Percentiles rank a stretch among this genome's conserved stretches.
phyloP scores from a whole-genome alignment of 805 yeast genomes.

The Ogataea methylovora region DNA sequence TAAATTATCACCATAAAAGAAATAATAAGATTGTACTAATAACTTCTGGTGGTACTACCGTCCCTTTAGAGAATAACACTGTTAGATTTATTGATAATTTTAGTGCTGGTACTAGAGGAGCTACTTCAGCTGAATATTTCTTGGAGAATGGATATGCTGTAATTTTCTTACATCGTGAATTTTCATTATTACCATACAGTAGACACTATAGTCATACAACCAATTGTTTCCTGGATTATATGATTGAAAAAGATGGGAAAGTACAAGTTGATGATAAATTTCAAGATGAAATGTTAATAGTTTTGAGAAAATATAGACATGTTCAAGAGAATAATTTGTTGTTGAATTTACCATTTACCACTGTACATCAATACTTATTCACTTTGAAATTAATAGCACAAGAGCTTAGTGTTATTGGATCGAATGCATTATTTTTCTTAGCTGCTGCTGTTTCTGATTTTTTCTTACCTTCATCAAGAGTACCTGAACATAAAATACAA shows the following conservation, averaged over 20 bases:
- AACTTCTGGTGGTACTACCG: conserved; percentile 97
- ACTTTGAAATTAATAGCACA: conserved; percentile 65
- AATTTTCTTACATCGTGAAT: conserved; percentile 86
- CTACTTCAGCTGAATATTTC: conserved; percentile 90
- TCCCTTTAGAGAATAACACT: conserved; percentile 93
- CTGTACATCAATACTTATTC: conserved; percentile 89
- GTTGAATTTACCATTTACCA: conserved; percentile 82
- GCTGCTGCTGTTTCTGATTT: conserved; percentile 99
- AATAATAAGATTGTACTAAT: conserved; percentile 63
- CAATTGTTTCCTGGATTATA: conserved; percentile 77
- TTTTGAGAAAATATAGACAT: conserved; percentile 44
- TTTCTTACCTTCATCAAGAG: conserved; percentile 75
- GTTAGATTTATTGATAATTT: conserved; percentile 96
- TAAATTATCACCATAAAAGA: conserved; percentile 41
- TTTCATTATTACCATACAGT: conserved; percentile 87
- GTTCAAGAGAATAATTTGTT: conserved; percentile 46
- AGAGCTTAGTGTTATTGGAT: conserved; percentile 45
- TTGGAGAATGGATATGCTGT: conserved; percentile 85
- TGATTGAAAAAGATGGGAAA: conserved; percentile 44
- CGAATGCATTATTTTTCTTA: conserved; percentile 66
- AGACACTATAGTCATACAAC: conserved; percentile 82
- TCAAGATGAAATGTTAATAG: conserved; percentile 52
- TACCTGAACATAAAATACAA: conserved; percentile 94
- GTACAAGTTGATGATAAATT: conserved; percentile 57
- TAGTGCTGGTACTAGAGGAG: conserved; percentile 97